Evolutionary conservation across 1,284 basidiomycete species (phyloP).

Genomic region (Porogramme epimiltina): DNA sequence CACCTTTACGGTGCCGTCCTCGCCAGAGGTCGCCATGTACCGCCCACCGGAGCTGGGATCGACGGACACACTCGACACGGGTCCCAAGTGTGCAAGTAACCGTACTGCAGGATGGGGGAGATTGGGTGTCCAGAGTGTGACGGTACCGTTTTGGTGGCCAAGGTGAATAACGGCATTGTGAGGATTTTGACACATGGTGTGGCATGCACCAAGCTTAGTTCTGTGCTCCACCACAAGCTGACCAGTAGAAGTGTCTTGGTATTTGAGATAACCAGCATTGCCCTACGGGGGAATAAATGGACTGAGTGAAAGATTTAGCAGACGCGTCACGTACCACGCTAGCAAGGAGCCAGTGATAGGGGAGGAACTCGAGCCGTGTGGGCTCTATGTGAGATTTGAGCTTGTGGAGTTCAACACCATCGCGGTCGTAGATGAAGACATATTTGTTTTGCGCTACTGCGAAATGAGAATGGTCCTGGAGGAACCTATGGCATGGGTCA

Average conservation of each 20-base stretch:
- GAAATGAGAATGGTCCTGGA: constrained; percentile 92
- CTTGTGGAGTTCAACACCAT: constrained; percentile 92
- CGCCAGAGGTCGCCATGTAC: constrained; percentile 90
- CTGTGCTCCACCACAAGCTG: constrained; percentile 86
- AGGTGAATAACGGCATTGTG: constrained; percentile 94
- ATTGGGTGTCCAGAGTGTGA: constrained; percentile 97
- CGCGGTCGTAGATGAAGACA: constrained; percentile 93
- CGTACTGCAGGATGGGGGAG: constrained; percentile 90
- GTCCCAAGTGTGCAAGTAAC: constrained; percentile 89
- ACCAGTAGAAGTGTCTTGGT: constrained; percentile 97
- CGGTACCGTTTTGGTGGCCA: constrained; percentile 90
- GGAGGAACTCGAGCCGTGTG: constrained; percentile 89
- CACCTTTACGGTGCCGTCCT: constrained; percentile 88
- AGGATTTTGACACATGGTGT: constrained; percentile 88
- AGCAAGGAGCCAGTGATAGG: constrained; percentile 94
- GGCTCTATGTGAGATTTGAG: constrained; percentile 88
- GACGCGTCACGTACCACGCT: constrained; percentile 63
- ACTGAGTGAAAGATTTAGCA: neutral
- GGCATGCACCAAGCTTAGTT: constrained; percentile 88
- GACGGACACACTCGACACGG: constrained; percentile 80
- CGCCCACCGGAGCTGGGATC: constrained; percentile 84
- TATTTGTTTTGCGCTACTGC: constrained; percentile 98
- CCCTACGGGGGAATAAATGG: constrained; percentile 50
- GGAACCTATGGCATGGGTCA: constrained; percentile 57
- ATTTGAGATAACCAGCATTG: constrained; percentile 89